phyloP scores from a whole-genome alignment of 2,329 filamentous ascomycete genomes.

The Neocatenulostroma microsporum region DNA sequence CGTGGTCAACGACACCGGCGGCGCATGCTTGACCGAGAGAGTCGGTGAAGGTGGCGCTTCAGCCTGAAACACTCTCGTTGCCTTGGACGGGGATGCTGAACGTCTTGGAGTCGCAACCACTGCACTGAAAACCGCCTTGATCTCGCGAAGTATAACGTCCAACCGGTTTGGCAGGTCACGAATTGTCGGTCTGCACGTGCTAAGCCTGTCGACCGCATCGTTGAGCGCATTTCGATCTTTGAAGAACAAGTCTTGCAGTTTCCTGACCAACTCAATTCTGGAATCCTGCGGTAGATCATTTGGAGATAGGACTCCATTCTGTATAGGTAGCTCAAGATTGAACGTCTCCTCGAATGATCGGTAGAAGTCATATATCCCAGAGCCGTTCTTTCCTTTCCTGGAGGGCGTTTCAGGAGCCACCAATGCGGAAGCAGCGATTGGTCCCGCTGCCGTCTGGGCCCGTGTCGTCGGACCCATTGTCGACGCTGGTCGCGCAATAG shows the following conservation, averaged over 20 bases:
- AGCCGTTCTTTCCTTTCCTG: background rate
- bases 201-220: background rate
- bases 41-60: slow-evolving; percentile 8
- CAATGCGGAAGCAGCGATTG: background rate
- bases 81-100: slow-evolving; percentile 1
- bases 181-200: background rate
- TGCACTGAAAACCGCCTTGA: background rate
- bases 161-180: background rate
- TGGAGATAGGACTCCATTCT: background rate
- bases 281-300: background rate
- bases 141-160: background rate
- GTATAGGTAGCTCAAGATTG: slow-evolving; percentile 1
- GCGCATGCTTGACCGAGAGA: slow-evolving; percentile 10
- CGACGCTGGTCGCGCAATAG: background rate
- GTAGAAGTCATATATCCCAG: slow-evolving; percentile 1
- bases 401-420: slow-evolving; percentile 1
- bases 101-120: slow-evolving; percentile 1
- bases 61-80: background rate
- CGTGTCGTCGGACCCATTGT: background rate
- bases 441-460: background rate
- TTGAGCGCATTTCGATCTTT: background rate
- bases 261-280: background rate
- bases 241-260: background rate
- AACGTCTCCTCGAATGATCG: background rate
- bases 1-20: too few relatives aligned